Conservation (phyloP, 2,329 filamentous ascomycete species). For the Aspergillus fumigatus region DNA sequence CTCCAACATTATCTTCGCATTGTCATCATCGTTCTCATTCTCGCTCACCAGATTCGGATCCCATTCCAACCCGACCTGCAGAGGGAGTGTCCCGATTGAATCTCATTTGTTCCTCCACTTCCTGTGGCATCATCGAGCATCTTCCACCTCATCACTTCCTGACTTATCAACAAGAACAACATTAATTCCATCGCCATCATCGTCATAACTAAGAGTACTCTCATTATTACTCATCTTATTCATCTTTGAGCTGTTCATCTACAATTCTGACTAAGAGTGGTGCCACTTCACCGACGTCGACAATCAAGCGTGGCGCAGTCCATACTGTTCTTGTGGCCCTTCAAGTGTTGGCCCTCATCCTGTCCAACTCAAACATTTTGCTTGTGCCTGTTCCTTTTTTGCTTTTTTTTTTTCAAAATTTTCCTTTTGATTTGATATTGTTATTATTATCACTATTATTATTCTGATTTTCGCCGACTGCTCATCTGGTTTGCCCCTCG, state of each 20-base stretch:
- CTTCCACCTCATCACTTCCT: background rate
- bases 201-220: background rate
- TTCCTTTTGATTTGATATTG: background rate
- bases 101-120: background rate
- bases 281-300: background rate
- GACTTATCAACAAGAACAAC: background rate
- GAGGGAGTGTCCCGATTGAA: background rate
- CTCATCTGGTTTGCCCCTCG: no score
- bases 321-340: background rate
- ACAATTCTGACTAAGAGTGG: background rate
- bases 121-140: constrained; percentile 16
- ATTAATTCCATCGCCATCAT: background rate
- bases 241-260: background rate
- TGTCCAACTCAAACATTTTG: background rate
- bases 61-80: background rate
- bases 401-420: background rate
- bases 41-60: background rate
- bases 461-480: no score
- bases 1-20: background rate
- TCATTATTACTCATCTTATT: background rate
- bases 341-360: background rate
- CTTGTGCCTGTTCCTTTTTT: background rate
- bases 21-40: no score
- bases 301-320: background rate
- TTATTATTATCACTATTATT: background rate